Conservation (phyloP, 2,329 filamentous ascomycete species). For the Bipolaris zeicola region DNA sequence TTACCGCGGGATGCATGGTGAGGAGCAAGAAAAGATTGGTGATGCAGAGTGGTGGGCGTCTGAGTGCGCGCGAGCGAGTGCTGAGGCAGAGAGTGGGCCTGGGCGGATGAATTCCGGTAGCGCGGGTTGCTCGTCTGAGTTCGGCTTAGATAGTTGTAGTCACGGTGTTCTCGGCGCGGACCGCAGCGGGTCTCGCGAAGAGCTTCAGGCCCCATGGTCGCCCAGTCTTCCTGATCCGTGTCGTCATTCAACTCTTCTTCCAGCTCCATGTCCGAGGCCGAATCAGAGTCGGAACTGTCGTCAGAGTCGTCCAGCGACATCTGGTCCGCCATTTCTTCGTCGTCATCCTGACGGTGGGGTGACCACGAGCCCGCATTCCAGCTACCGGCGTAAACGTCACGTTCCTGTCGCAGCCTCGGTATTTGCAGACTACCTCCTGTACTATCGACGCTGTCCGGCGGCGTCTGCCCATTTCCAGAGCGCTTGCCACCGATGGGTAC, state of each 20-base stretch:
- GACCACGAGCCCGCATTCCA: slow-evolving; percentile 74
- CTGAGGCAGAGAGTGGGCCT: slow-evolving; percentile 35
- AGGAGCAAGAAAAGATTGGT: slow-evolving; percentile 34
- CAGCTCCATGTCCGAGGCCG: slow-evolving; percentile 69
- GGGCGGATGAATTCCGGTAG: slow-evolving; percentile 35
- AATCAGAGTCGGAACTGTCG: slow-evolving; percentile 70
- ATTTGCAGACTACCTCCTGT: slow-evolving; percentile 54
- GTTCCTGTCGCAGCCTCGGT: slow-evolving; percentile 43
- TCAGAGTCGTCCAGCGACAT: slow-evolving; percentile 83
- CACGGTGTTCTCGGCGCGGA: slow-evolving; percentile 41
- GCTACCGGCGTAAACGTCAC: slow-evolving; percentile 59
- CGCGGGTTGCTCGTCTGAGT: slow-evolving; percentile 39
- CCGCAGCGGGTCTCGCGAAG: slow-evolving; percentile 65
- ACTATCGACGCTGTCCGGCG: slow-evolving; percentile 57
- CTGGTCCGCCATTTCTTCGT: slow-evolving; percentile 74
- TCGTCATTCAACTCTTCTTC: slow-evolving; percentile 78
- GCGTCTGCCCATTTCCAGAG: slow-evolving; percentile 47
- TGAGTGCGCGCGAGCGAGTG: slow-evolving; percentile 14
- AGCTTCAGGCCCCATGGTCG: slow-evolving; percentile 82
- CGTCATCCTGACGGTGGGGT: slow-evolving; percentile 55
- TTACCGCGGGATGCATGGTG: slow-evolving; percentile 41
- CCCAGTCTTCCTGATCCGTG: slow-evolving; percentile 97
- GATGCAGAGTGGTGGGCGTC: slow-evolving; percentile 26
- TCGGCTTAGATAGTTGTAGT: slow-evolving; percentile 49
- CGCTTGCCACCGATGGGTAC: slow-evolving; percentile 48